These are phyloP conservation scores for Dujonia santamariae DNA, from an alignment of 1,139 yeast species.

Conservation along the genomic window DNA sequence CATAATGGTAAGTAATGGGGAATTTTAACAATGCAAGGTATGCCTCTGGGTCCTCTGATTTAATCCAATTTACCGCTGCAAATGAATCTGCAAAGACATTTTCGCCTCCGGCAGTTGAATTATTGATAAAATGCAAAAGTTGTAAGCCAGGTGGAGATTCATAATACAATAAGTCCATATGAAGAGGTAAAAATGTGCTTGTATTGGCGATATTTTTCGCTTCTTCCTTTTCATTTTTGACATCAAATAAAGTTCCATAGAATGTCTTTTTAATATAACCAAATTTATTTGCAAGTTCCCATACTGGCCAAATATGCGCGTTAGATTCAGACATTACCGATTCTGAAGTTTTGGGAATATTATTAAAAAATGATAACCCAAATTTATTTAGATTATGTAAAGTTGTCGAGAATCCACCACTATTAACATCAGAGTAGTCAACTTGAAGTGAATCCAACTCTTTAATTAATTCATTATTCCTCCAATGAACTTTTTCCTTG, in stretches of 20 bases:
- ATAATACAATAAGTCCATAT: slow-evolving; percentile 76
- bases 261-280: slow-evolving; percentile 75
- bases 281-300: slow-evolving; percentile 52
- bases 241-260: slow-evolving; percentile 74
- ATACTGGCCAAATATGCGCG: slow-evolving; percentile 37
- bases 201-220: slow-evolving; percentile 81
- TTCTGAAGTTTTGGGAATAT: slow-evolving; percentile 41
- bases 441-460: slow-evolving; percentile 22
- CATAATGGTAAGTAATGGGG: slow-evolving; percentile 71
- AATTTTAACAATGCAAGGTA: slow-evolving; percentile 59
- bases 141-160: slow-evolving; percentile 87
- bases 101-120: slow-evolving; percentile 67
- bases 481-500: slow-evolving; percentile 42
- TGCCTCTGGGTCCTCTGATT: slow-evolving; percentile 57
- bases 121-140: slow-evolving; percentile 62
- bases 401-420: slow-evolving; percentile 33
- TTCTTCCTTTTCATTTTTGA: slow-evolving; percentile 48
- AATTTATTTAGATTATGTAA: slow-evolving; percentile 50
- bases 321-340: slow-evolving; percentile 25
- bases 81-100: slow-evolving; percentile 75
- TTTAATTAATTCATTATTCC: slow-evolving; percentile 15
- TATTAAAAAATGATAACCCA: slow-evolving; percentile 58
- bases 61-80: slow-evolving; percentile 58
- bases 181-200: slow-evolving; percentile 63
- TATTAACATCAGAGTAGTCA: slow-evolving; percentile 42